phyloP scores from a whole-genome alignment of 495 filamentous ascomycete genomes.

The Evernia prunastri region DNA sequence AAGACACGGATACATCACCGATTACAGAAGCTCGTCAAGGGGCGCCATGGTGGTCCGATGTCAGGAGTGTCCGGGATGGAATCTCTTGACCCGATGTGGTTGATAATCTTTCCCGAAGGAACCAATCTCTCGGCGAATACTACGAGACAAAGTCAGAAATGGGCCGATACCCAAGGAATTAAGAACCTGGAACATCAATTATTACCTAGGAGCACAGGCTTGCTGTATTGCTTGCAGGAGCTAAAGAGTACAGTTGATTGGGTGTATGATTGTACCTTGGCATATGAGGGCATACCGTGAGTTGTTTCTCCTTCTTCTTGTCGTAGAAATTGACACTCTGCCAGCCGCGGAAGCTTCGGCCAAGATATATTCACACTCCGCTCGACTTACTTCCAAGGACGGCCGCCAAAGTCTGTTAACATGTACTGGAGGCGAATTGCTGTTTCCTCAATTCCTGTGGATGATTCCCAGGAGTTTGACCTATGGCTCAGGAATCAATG shows the following conservation, averaged over 20 bases:
- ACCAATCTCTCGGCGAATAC: conserved; percentile 59
- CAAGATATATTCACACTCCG: conserved; percentile 62
- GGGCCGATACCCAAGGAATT: conserved; percentile 49
- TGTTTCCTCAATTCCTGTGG: conserved; percentile 51
- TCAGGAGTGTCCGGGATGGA: conserved; percentile 42
- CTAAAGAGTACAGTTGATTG: conserved; percentile 54
- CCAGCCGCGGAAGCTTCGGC: conserved; percentile 52
- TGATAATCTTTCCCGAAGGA: conserved; percentile 64
- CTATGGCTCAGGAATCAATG: conserved; percentile 53
- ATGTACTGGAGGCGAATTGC: conserved; percentile 63
- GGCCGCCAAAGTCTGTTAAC: conserved; percentile 63
- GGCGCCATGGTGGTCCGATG: conserved; percentile 43
- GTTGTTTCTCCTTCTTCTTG: conserved; percentile 24
- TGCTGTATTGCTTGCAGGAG: conserved; percentile 58
- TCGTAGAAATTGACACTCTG: conserved; percentile 16
- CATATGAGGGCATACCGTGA: conserved; percentile 63
- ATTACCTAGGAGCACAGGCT: conserved; percentile 57
- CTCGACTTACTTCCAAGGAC: conserved; percentile 55
- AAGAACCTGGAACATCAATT: conserved; percentile 49
- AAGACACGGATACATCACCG: conserved; percentile 54
- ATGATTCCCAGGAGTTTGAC: conserved; percentile 51
- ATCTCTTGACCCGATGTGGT: conserved; percentile 55
- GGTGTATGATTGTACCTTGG: conserved; percentile 64
- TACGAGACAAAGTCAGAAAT: conserved; percentile 46
- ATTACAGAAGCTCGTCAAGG: conserved; percentile 50